Evolutionary conservation across 306 rosid genomes (phyloP), one percentile per base, ranked within the genome.

Genomic region (Astragalus glycyphyllos): DNA sequence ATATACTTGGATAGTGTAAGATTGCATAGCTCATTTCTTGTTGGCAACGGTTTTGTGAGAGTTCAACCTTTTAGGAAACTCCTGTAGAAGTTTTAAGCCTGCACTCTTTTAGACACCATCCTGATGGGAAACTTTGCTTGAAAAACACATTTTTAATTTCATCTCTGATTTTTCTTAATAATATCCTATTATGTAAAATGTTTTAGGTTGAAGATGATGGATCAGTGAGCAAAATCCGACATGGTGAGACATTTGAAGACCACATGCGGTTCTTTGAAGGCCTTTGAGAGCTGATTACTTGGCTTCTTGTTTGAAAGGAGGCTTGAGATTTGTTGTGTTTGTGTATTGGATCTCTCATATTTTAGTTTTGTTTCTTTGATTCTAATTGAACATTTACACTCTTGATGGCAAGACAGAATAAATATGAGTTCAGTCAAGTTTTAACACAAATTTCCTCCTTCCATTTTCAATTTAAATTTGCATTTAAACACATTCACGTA

Each of bases 171-270:
- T 69, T 15, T 10, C 38, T 10, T 34, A 5, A 50, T 37, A 16
- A 15, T 12, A 26, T 65, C 3, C 15, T 34, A 23, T 20, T 71
- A n/a, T n/a, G 76, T 15, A 31, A 62, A 31, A 63, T 44, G 31
- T 72, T 77, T 8, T 71, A 94, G 99, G 95, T 94, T 16, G 88
- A 86, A 60, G 90, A 89, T 4, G 88, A 89, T 75, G 97, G 90
- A 59, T 86, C 95, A 0, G 86, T 94, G 77, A 65, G 90, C 85
- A 89, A 94, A 88, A 94, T 94, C 80, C 80, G 97, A 64, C 97
- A 87, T 26, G 99, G 84, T 6, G 99, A 91, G 74, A 86, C 86
- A 35, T 91, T 89, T 2, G 91, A 91, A 58, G 99, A 91, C 49
- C 99, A 94, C 72, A 37, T 89, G 41, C 83, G 88, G 56, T 86